These are phyloP conservation scores for Fusarium sacchari DNA, from an alignment of 2,329 filamentous ascomycete genomes.

Conservation along the genomic window DNA sequence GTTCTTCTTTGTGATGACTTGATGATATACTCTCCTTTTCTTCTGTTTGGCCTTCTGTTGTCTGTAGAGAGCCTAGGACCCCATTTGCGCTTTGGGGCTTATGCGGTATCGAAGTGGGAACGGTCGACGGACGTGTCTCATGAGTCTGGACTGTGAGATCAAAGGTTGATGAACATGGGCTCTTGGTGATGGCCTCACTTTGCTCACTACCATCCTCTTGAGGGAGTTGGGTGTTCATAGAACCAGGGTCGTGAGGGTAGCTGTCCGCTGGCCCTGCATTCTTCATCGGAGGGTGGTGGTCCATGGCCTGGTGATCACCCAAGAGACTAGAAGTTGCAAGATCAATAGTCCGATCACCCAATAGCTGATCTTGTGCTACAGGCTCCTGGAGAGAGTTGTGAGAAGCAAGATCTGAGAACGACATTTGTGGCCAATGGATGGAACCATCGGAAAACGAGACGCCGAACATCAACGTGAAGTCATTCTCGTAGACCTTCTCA, in stretches of 20 bases:
- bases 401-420: accelerated
- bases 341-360: accelerated
- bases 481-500: not conserved
- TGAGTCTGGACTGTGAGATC: not conserved
- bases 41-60: not conserved
- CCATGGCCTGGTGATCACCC: accelerated
- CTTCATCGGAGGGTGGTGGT: not conserved
- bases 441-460: accelerated
- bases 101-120: not conserved
- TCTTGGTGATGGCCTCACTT: accelerated
- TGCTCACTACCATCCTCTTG: too few species aligned
- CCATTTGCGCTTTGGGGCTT: not conserved
- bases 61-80: accelerated
- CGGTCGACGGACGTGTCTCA: not conserved
- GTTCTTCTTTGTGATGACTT: accelerated
- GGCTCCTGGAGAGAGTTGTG: not conserved
- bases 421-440: accelerated
- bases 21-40: accelerated
- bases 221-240: accelerated
- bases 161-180: not conserved
- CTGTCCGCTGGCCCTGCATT: accelerated
- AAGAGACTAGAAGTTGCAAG: accelerated
- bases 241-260: not conserved
- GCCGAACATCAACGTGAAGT: not conserved
- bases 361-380: accelerated